These are phyloP conservation scores for Iris pallida DNA, from an alignment of 116 monocot genomes.

Conservation along the genomic window DNA sequence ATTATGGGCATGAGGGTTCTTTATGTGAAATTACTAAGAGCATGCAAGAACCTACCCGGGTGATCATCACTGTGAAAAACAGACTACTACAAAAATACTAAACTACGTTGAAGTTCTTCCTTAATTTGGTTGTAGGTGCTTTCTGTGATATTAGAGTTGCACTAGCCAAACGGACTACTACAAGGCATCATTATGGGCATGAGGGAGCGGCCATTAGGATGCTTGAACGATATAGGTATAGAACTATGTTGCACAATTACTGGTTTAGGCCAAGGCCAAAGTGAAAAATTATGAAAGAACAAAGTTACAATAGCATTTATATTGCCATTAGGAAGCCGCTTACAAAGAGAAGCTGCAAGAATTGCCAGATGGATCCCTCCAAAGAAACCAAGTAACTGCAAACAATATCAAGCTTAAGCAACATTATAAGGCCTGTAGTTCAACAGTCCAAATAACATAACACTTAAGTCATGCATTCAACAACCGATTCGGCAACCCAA, in stretches of 20 bases:
- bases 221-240: conserved; percentile 15
- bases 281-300: conserved; percentile 45
- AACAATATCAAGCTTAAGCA: neutral
- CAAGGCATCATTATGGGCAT: conserved; percentile 64
- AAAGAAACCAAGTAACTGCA: conserved; percentile 56
- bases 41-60: conserved; percentile 28
- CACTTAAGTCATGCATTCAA: neutral
- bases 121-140: conserved; percentile 49
- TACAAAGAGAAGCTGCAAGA: conserved; percentile 52
- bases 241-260: conserved; percentile 32
- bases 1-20: conserved; percentile 54
- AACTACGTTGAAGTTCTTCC: conserved; percentile 30
- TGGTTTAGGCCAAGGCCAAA: conserved; percentile 54
- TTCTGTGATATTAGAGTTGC: conserved; percentile 49
- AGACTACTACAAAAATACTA: too few relatives aligned
- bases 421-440: neutral
- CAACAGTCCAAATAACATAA: neutral
- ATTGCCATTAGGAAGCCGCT: conserved; percentile 36
- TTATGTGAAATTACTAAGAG: too few relatives aligned
- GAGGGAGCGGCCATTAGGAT: conserved; percentile 27
- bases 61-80: too few relatives aligned
- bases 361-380: conserved; percentile 59
- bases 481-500: too few relatives aligned
- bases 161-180: conserved; percentile 34
- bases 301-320: conserved; percentile 24